A percentile compares a stretch with the other conserved stretches of the same genome.
Conservation (phyloP, 768 basidiomycete genomes). For the Mycena galericulata region DNA sequence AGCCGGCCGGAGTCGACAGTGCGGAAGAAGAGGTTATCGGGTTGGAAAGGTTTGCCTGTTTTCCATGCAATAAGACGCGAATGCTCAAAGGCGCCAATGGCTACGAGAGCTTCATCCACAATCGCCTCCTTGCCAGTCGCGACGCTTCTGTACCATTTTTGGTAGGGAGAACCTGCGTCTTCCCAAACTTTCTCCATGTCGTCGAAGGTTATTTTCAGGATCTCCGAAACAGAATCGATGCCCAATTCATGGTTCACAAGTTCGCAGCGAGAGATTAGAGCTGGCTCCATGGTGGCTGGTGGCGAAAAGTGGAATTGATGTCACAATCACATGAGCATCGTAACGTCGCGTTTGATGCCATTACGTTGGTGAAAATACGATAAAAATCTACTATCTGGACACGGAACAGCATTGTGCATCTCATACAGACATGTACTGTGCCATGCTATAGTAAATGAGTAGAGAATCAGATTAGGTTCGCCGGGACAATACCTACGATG, state of each 20-base stretch:
- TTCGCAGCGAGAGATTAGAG: slow-evolving; percentile 4
- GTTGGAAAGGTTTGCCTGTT: slow-evolving; percentile 28
- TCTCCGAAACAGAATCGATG: not conserved
- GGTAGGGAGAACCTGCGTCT: slow-evolving; percentile 26
- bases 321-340: slow-evolving; percentile 1
- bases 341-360: not conserved
- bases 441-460: slow-evolving; percentile 64
- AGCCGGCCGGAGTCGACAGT: slow-evolving; percentile 29
- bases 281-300: not conserved
- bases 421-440: slow-evolving; percentile 83
- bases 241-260: not conserved
- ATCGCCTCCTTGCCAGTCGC: slow-evolving; percentile 27
- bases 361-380: too few relatives aligned
- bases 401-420: not conserved
- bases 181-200: slow-evolving; percentile 5
- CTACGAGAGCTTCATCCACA: not conserved
- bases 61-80: slow-evolving; percentile 38
- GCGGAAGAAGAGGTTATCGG: slow-evolving; percentile 30
- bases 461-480: slow-evolving; percentile 11
- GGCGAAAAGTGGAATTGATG: not conserved
- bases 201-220: not conserved
- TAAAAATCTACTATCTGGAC: not conserved
- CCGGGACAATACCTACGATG: slow-evolving; percentile 51
- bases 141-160: slow-evolving; percentile 31
- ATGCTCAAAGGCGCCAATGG: slow-evolving; percentile 16